Conservation (phyloP, 345 rosid genomes). For the Sapria himalayana region DNA sequence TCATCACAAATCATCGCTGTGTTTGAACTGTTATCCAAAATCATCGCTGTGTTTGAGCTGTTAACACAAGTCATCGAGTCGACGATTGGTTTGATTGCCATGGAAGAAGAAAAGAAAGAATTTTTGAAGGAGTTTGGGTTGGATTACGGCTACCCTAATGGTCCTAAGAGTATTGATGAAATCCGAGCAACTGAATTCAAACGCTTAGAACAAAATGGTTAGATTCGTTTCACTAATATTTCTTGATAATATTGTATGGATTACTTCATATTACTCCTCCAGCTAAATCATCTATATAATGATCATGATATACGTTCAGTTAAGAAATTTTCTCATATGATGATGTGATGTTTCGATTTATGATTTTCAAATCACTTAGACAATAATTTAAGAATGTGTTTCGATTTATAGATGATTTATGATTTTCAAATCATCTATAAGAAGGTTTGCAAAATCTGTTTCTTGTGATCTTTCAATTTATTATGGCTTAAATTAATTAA, state of each 20-base stretch:
- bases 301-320: too few species aligned
- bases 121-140: constrained; percentile 50
- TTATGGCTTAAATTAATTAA: too few species aligned
- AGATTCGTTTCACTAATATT: not conserved
- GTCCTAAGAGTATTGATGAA: constrained; percentile 40
- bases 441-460: too few species aligned
- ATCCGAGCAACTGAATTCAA: constrained; percentile 74
- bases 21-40: too few species aligned
- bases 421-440: too few species aligned
- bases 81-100: too few species aligned
- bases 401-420: too few species aligned
- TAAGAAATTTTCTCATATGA: not conserved
- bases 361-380: not conserved
- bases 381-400: not conserved
- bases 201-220: constrained; percentile 37
- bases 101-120: constrained; percentile 26
- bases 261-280: not conserved
- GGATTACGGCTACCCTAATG: constrained; percentile 68
- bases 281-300: too few species aligned
- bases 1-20: too few species aligned
- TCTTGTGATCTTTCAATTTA: too few species aligned
- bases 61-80: too few species aligned
- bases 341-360: not conserved
- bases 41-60: too few species aligned
- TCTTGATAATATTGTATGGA: not conserved